A percentile compares a stretch with the other conserved stretches of the same genome.
Conservation (phyloP, 2,329 filamentous ascomycete species). For the Cucurbitaria berberidis region DNA sequence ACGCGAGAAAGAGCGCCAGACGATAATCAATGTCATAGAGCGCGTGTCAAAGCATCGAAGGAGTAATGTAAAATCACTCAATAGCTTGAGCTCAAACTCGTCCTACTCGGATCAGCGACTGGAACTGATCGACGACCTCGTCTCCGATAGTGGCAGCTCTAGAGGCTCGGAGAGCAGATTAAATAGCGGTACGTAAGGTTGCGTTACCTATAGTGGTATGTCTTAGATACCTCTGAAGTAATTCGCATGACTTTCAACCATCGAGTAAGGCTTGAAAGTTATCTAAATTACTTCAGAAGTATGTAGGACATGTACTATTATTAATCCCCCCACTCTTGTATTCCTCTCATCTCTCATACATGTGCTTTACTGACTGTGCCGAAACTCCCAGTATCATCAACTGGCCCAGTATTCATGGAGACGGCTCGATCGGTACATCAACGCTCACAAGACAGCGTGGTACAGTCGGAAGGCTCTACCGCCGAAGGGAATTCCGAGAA, state of each 20-base stretch:
- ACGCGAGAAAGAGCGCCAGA: conserved; percentile 72
- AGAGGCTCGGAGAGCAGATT: conserved; percentile 58
- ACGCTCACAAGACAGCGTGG: conserved; percentile 38
- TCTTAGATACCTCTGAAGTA: too few species aligned
- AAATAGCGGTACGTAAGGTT: conserved; percentile 28
- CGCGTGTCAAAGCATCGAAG: conserved; percentile 72
- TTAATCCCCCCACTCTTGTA: not conserved
- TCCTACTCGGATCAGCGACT: conserved; percentile 59
- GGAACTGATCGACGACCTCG: conserved; percentile 57
- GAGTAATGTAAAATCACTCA: conserved; percentile 48
- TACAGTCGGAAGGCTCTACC: conserved; percentile 31
- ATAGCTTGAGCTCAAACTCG: conserved; percentile 60
- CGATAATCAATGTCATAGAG: conserved; percentile 74
- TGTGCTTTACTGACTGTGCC: not conserved
- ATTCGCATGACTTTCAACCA: too few species aligned
- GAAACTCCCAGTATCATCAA: conserved; percentile 22
- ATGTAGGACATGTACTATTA: too few species aligned
- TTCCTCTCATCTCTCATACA: not conserved
- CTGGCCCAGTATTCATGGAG: conserved; percentile 34
- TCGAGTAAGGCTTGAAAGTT: too few species aligned
- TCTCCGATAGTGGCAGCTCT: conserved; percentile 59
- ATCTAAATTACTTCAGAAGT: too few species aligned
- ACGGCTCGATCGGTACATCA: conserved; percentile 32
- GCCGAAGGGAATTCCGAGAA: conserved; percentile 29
- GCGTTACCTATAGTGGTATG: not conserved